These are phyloP conservation scores for Salvia rosmarinus DNA, from an alignment of 257 asterid genomes.

Conservation along the genomic window DNA sequence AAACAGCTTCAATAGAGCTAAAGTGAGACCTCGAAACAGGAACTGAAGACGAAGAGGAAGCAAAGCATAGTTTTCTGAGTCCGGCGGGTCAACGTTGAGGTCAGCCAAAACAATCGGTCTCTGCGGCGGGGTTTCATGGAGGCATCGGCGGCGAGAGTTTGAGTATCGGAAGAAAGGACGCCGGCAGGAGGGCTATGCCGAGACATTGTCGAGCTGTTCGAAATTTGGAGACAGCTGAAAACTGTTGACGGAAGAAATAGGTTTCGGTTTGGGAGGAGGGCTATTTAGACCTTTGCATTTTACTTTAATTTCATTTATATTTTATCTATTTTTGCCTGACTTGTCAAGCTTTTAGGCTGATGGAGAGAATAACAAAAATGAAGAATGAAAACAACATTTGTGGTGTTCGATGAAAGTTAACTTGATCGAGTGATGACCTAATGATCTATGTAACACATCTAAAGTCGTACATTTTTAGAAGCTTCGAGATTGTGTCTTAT, in stretches of 20 bases:
- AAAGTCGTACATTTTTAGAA: too few relatives aligned
- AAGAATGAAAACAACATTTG: too few relatives aligned
- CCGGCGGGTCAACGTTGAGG: conserved; percentile 80
- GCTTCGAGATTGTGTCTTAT: too few relatives aligned
- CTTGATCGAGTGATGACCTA: too few relatives aligned
- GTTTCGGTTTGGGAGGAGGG: conserved; percentile 46
- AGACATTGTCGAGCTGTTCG: conserved; percentile 41
- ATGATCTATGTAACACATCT: too few relatives aligned
- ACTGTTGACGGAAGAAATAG: conserved; percentile 40
- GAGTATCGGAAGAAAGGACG: conserved; percentile 32
- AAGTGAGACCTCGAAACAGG: conserved; percentile 49
- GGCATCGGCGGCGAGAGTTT: conserved; percentile 37
- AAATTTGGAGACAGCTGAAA: conserved; percentile 19
- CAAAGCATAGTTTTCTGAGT: conserved; percentile 47
- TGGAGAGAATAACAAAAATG: too few relatives aligned
- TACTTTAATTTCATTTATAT: too few relatives aligned
- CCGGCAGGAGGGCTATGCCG: conserved; percentile 39
- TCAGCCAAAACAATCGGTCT: conserved; percentile 63
- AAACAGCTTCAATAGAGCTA: neutral
- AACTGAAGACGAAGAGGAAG: conserved; percentile 40
- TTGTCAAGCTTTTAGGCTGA: too few relatives aligned
- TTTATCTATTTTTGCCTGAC: too few relatives aligned
- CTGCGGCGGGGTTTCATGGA: conserved; percentile 42
- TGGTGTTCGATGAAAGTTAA: too few relatives aligned
- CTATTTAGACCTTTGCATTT: conserved; percentile 24